These are phyloP conservation scores for Dictyophora rubrovolvata DNA, from an alignment of 768 basidiomycete genomes.

Conservation along the genomic window DNA sequence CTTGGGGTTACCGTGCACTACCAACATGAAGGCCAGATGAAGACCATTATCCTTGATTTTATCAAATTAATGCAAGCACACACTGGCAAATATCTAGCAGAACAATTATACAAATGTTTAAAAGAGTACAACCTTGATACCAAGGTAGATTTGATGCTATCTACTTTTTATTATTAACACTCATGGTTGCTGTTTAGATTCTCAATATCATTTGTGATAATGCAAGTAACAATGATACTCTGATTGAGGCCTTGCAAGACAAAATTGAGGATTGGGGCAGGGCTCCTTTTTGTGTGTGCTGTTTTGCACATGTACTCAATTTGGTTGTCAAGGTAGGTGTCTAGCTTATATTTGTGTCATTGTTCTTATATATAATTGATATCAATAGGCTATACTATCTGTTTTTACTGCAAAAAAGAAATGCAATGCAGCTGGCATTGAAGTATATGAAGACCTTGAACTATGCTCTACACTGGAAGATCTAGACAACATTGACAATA, in stretches of 20 bases:
- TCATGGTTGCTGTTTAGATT: background rate
- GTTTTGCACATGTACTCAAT: conserved; percentile 23
- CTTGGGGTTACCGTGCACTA: conserved; percentile 20
- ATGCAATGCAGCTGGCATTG: background rate
- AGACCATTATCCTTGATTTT: conserved; percentile 15
- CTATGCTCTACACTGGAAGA: too few relatives aligned
- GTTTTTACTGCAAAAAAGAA: conserved; percentile 10
- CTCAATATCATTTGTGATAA: conserved; percentile 7
- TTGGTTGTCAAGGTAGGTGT: conserved; percentile 16
- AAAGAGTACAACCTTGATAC: conserved; percentile 1
- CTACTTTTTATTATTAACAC: background rate
- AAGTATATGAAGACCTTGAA: conserved; percentile 5
- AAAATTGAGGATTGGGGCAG: conserved; percentile 16
- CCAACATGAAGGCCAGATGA: conserved; percentile 14
- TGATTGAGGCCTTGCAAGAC: background rate
- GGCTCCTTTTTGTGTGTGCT: conserved; percentile 13
- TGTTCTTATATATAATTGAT: background rate
- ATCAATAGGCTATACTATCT: conserved; percentile 16
- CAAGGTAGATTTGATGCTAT: background rate
- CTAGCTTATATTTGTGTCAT: background rate
- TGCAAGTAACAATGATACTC: conserved; percentile 6
- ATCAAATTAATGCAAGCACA: conserved; percentile 18
- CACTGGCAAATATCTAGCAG: conserved; percentile 2
- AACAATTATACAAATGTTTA: background rate
- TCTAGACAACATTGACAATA: background rate